Base-by-base conservation (phyloP, 2,329 filamentous ascomycete species). In the Aspergillus udagawae region DNA sequence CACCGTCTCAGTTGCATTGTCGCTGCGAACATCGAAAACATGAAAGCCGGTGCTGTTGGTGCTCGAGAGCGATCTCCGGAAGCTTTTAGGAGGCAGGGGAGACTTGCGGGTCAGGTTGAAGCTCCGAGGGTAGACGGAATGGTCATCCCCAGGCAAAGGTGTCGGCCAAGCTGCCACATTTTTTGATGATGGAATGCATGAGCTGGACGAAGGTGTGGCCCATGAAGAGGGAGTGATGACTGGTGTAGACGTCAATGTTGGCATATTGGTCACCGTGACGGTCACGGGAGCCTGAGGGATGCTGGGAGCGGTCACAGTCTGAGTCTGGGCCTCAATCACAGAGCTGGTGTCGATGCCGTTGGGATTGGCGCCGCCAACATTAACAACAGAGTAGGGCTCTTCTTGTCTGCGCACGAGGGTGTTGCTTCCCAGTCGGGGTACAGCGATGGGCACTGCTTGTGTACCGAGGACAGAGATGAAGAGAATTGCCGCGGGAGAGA, bases 321-420 rank as follows among this genome's bases (percentile, higher is more conserved):
- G 60, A 29, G 60, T 64, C 35, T 61, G 45, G 14, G 62, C 63
- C 51, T 65, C 50, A 25, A 60, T 25, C 12, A 38, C 59, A 2
- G 63, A 64, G 21, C 44, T 47, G 23, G 44, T n/a, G 4, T 62
- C 52, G 25, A 59, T 35, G 32, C 63, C 60, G 49, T 54, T 61
- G 17, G 51, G 61, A 1, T 55, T 49, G 1, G 61, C 57, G 21
- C 68, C 70, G 25, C 65, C 70, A 21, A 72, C 71, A 58, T 73
- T 72, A 58, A 73, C 70, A 23, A 74, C 63, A 1, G 65, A 59
- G 53, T 73, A 74, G 2, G 58, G 53, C 28, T 58, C 53, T 41
- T 64, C 59, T 17, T 47, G 21, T 54, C 70, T 65, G 55, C 68
- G 69, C 53, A 61, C 56, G 25, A 69, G 47, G 35, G 65, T 65